Conservation (phyloP, 75 land plant species). For the Picea sitchensis region DNA sequence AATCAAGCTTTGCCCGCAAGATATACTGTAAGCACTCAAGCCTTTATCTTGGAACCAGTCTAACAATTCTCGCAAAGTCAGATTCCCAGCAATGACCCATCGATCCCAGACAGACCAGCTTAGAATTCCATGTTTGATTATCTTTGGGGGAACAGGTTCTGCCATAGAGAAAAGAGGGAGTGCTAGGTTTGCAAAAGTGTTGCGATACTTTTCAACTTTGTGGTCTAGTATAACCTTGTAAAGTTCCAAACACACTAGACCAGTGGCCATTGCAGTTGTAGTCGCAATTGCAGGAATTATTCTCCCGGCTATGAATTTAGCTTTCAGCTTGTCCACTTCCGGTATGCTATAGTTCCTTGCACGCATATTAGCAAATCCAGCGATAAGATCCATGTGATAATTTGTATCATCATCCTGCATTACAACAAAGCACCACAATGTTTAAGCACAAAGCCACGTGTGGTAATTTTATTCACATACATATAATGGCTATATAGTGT, state of each 20-base stretch:
- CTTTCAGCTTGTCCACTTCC: conserved; percentile 93
- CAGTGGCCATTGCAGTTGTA: conserved; percentile 92
- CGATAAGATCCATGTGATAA: conserved; percentile 84
- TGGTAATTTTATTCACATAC: too few species aligned
- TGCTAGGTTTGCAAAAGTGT: conserved; percentile 86
- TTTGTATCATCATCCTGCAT: conserved; percentile 89
- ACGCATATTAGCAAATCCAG: conserved; percentile 91
- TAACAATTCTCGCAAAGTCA: conserved; percentile 62
- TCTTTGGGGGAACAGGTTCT: conserved; percentile 91
- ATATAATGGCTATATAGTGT: too few species aligned
- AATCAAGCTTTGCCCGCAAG: conserved; percentile 77
- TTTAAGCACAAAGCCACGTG: neutral
- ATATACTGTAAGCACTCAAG: conserved; percentile 82
- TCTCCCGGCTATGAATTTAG: conserved; percentile 90
- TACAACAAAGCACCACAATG: neutral
- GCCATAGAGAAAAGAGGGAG: conserved; percentile 92
- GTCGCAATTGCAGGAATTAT: conserved; percentile 97
- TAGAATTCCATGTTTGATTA: conserved; percentile 57
- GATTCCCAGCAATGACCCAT: conserved; percentile 66
- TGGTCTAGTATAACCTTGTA: conserved; percentile 79
- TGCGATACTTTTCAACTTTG: conserved; percentile 70
- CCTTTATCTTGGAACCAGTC: conserved; percentile 75
- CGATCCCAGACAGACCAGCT: conserved; percentile 96
- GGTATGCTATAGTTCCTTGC: conserved; percentile 94
- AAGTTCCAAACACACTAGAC: conserved; percentile 88